Evolutionary conservation across 441 rosid genomes (phyloP).

Genomic region (Populus hybrid): DNA sequence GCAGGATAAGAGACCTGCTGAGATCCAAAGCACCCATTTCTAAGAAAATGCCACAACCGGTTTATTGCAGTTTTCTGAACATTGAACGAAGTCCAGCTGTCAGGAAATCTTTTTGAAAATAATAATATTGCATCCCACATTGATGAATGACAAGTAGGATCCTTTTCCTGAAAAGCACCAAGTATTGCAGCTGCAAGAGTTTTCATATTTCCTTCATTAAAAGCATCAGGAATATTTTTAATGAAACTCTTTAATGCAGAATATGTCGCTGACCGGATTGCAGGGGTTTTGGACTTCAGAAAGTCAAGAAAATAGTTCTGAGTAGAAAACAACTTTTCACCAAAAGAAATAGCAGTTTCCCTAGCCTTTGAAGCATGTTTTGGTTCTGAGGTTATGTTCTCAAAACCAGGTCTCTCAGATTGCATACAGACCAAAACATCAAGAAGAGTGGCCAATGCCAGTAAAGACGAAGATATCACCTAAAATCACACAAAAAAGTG

Average conservation of each 20-base stretch:
- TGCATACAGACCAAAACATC: constrained; percentile 59
- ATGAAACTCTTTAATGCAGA: constrained; percentile 65
- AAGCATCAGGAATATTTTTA: constrained; percentile 66
- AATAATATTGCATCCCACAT: constrained; percentile 91
- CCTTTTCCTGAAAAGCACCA: constrained; percentile 86
- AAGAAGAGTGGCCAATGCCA: constrained; percentile 85
- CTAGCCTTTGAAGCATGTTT: constrained; percentile 80
- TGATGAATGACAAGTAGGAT: constrained; percentile 78
- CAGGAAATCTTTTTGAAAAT: constrained; percentile 73
- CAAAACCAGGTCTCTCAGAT: constrained; percentile 60
- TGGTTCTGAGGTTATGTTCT: constrained; percentile 49
- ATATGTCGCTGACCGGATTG: constrained; percentile 78
- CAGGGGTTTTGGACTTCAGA: constrained; percentile 66
- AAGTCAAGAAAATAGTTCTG: constrained; percentile 75
- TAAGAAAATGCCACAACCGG: constrained; percentile 74
- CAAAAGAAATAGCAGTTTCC: constrained; percentile 57
- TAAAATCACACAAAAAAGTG: constrained; percentile 28
- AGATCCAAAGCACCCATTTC: constrained; percentile 86
- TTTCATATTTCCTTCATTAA: constrained; percentile 62
- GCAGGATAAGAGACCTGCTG: constrained; percentile 91
- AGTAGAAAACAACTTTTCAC: constrained; percentile 69
- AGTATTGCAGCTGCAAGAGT: constrained; percentile 64
- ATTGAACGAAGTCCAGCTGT: constrained; percentile 68
- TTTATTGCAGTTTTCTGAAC: constrained; percentile 64
- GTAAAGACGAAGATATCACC: constrained; percentile 82